Percentiles rank a stretch among this genome's conserved stretches.
Evolutionary conservation across 768 basidiomycete species (phyloP).

Genomic region (Lactarius hatsudake): DNA sequence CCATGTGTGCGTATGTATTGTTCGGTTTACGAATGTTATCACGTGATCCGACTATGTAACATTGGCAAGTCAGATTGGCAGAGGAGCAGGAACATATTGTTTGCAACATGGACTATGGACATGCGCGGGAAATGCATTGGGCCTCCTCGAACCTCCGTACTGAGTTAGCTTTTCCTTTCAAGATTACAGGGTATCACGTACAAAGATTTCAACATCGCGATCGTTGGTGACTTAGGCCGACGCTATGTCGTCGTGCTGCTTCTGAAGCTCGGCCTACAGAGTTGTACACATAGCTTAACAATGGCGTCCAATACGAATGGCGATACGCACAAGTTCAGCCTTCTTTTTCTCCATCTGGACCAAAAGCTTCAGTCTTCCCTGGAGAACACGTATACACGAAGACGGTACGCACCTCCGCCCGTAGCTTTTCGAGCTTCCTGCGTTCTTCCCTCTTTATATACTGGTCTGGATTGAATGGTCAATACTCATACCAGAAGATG

Average conservation of each 20-base stretch:
- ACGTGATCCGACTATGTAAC: not conserved
- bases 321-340: slow-evolving; percentile 33
- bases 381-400: not conserved
- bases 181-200: not conserved
- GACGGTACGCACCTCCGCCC: slow-evolving; percentile 44
- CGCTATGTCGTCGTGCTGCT: slow-evolving; percentile 30
- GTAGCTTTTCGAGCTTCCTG: slow-evolving; percentile 58
- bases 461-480: slow-evolving; percentile 46
- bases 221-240: not conserved
- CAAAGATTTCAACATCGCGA: not conserved
- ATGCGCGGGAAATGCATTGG: not conserved
- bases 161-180: not conserved
- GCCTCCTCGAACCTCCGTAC: not conserved
- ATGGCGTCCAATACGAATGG: not conserved
- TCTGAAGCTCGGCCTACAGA: slow-evolving; percentile 35
- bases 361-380: not conserved
- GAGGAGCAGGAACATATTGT: slow-evolving; percentile 1
- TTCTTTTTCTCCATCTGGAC: slow-evolving; percentile 35
- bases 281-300: not conserved
- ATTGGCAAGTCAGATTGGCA: not conserved
- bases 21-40: not conserved
- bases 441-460: slow-evolving; percentile 59
- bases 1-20: too few species aligned
- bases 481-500: slow-evolving; percentile 11
- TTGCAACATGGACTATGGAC: not conserved